Evolutionary conservation across 2,329 filamentous ascomycete genomes (phyloP), one percentile per base, ranked within the genome.

Genomic region (Pseudocercospora musae): DNA sequence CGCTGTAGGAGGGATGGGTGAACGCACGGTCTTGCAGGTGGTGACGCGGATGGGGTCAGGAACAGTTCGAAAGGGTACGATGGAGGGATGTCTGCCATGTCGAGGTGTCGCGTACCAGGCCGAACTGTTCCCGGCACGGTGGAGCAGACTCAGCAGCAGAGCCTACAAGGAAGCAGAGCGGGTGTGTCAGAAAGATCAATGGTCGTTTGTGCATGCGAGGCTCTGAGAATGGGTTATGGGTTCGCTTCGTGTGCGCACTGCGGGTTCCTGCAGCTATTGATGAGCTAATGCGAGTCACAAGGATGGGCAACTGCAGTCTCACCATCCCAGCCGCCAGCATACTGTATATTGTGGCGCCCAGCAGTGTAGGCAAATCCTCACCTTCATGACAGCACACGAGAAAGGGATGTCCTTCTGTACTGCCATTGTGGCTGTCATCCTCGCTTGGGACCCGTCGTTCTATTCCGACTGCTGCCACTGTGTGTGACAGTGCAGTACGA

Each of bases 211-310:
- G 59, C 59, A 62, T 65, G 65, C 61, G 53, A 62, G 57, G 20
- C 42, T 50, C 55, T 60, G 59, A 37, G 63, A 58, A 44, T 33
- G 64, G 66, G 44, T 57, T 60, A 44, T 33, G 64, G 66, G 44
- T 57, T 60, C 33, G 58, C 46, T 54, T 54, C 18, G 31, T 23
- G 42, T n/a, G n/a, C n/a, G n/a, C n/a, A n/a, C n/a, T 50, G 66
- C 63, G 66, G 59, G 63, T 66, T 67, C 66, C 63, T 64, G 66
- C 65, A 63, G 62, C 53, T n/a, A 27, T 50, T n/a, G 58, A 57
- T 46, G 31, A 25, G 58, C 62, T 63, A 63, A 63, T 60, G 62
- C 62, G 58, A 50, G 62, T 58, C 58, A 54, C 52, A 57, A 60
- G 62, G 62, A 55, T 63, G 29, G 20, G 33, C 53, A 56, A 54